Percentiles rank a stretch among this genome's conserved stretches.
Conservation (phyloP, 371 early-diverging fungal genomes). For the Syncephalastrum contaminatum region DNA sequence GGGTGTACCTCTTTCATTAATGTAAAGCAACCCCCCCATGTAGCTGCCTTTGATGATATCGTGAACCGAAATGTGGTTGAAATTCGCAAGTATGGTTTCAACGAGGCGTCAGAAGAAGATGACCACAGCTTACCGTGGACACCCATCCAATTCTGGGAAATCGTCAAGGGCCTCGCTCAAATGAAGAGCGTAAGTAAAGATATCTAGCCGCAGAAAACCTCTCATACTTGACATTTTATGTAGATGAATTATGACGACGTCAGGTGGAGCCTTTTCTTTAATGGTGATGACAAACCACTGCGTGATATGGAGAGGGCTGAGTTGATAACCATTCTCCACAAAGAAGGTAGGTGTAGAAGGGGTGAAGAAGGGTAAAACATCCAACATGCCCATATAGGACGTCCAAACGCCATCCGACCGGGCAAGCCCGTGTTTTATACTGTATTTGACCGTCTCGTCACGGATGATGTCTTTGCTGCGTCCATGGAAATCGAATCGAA, state of each 20-base stretch:
- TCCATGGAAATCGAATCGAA: slow-evolving; percentile 78
- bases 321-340: slow-evolving; percentile 70
- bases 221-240: slow-evolving; percentile 1
- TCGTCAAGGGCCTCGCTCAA: slow-evolving; percentile 60
- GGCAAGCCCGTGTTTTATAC: slow-evolving; percentile 81
- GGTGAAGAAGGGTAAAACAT: not conserved
- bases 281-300: slow-evolving; percentile 73
- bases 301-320: slow-evolving; percentile 87
- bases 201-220: not conserved
- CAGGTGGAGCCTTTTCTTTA: slow-evolving; percentile 75
- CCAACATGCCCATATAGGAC: slow-evolving; percentile 45
- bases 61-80: slow-evolving; percentile 76
- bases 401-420: slow-evolving; percentile 74
- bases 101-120: slow-evolving; percentile 58
- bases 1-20: not conserved
- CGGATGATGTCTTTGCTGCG: slow-evolving; percentile 70
- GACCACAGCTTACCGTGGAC: slow-evolving; percentile 60
- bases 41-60: slow-evolving; percentile 83
- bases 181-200: slow-evolving; percentile 50
- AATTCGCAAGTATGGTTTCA: slow-evolving; percentile 82
- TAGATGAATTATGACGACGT: slow-evolving; percentile 77
- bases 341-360: slow-evolving; percentile 57
- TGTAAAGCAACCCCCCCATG: not conserved
- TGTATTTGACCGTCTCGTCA: slow-evolving; percentile 72
- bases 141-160: slow-evolving; percentile 76